Percentiles rank a stretch among this genome's conserved stretches.
These are phyloP conservation scores for Cyclotella choctawhatcheeana DNA, from an alignment of 108 stramenopile species.

Conservation along the genomic window DNA sequence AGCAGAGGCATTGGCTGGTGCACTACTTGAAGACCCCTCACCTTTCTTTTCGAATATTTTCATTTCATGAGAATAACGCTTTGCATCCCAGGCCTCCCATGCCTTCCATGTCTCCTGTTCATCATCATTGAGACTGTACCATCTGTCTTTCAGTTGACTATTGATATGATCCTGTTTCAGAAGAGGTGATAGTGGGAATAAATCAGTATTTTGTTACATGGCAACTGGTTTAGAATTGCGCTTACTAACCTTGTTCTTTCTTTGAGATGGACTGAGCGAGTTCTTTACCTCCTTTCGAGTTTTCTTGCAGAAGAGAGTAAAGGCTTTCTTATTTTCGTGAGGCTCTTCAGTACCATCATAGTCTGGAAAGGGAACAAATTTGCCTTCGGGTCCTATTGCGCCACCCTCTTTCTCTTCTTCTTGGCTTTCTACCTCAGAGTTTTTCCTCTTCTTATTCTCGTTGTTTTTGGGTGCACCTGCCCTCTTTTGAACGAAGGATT, in stretches of 20 bases:
- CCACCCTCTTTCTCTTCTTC: conserved; percentile 49
- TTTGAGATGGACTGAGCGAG: conserved; percentile 56
- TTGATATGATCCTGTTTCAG: conserved; percentile 61
- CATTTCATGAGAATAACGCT: conserved; percentile 65
- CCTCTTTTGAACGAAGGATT: conserved; percentile 21
- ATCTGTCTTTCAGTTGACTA: conserved; percentile 68
- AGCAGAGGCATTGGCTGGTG: conserved; percentile 5
- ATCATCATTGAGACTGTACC: conserved; percentile 65
- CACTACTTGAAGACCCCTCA: too few species aligned
- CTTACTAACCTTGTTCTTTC: conserved; percentile 68
- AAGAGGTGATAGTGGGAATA: conserved; percentile 1
- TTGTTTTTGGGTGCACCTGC: conserved; percentile 10
- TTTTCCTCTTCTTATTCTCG: conserved; percentile 28
- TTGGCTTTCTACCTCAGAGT: conserved; percentile 27
- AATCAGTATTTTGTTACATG: not conserved
- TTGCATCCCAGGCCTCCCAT: conserved; percentile 83
- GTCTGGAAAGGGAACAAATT: conserved; percentile 75
- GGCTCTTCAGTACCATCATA: conserved; percentile 80
- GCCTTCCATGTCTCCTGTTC: conserved; percentile 72
- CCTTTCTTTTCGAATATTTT: conserved; percentile 44
- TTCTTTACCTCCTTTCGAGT: conserved; percentile 76
- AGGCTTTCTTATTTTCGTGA: conserved; percentile 76
- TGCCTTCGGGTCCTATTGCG: conserved; percentile 71
- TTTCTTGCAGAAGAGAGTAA: conserved; percentile 78
- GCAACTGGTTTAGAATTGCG: not conserved